phyloP scores from a whole-genome alignment of 2,329 filamentous ascomycete species.

The Scortechinia acanthostroma region DNA sequence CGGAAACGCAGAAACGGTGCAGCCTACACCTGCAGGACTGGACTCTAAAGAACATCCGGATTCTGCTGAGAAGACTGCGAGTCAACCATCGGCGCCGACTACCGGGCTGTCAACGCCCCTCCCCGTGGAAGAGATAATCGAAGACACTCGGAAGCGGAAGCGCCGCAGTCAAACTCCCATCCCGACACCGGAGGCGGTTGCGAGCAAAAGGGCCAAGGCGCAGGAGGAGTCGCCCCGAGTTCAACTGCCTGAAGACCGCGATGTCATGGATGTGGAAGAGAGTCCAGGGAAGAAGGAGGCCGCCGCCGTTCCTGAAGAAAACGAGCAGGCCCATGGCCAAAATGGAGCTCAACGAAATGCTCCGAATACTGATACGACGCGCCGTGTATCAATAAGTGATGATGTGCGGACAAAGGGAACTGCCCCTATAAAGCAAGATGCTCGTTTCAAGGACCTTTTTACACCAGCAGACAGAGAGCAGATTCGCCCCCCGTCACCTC shows the following conservation, averaged over 20 bases:
- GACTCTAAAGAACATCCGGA: neutral
- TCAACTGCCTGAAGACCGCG: neutral
- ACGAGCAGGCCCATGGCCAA: neutral
- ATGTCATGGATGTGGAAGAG: neutral
- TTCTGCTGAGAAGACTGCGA: neutral
- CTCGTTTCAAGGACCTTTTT: neutral
- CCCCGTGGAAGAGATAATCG: neutral
- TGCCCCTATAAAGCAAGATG: neutral
- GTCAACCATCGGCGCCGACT: neutral
- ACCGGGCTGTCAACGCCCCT: neutral
- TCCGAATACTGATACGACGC: too few relatives aligned
- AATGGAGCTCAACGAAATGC: neutral
- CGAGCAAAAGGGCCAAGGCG: neutral
- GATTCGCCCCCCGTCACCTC: neutral
- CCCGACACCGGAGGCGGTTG: neutral
- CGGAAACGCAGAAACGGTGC: neutral
- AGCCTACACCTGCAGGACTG: neutral
- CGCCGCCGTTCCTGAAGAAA: neutral
- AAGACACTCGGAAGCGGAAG: neutral
- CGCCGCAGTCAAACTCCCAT: conserved; percentile 1
- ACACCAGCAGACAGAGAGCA: neutral
- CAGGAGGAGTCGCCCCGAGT: neutral
- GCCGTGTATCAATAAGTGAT: too few relatives aligned
- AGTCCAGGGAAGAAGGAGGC: too few relatives aligned
- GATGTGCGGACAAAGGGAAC: neutral